Percentiles rank a stretch among this genome's conserved stretches.
phyloP scores from a whole-genome alignment of 495 filamentous ascomycete genomes.

The Hypomontagnella monticulosa region DNA sequence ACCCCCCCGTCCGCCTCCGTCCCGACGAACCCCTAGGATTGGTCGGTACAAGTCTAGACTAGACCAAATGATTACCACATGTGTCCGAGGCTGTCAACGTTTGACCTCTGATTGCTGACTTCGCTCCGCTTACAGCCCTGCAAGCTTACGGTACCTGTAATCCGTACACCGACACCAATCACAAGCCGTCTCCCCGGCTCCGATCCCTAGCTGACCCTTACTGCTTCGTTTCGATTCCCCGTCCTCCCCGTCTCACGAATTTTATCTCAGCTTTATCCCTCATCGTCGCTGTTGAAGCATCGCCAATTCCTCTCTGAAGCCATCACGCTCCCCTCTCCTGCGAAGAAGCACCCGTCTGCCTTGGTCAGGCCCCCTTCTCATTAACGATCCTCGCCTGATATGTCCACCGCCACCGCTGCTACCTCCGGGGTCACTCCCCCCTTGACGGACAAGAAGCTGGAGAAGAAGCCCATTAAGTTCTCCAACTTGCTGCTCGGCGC shows the following conservation, averaged over 20 bases:
- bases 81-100: slow-evolving; percentile 29
- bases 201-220: slow-evolving; percentile 17
- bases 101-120: slow-evolving; percentile 27
- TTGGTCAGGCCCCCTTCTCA: slow-evolving; percentile 88
- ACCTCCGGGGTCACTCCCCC: slow-evolving; percentile 64
- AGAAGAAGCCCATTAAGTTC: slow-evolving; percentile 99
- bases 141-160: slow-evolving; percentile 33
- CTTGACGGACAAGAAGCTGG: slow-evolving; percentile 63
- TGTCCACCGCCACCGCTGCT: slow-evolving; percentile 67
- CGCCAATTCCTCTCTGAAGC: slow-evolving; percentile 13
- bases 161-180: slow-evolving; percentile 37
- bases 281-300: slow-evolving; percentile 18
- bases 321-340: slow-evolving; percentile 49
- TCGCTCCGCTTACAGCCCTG: slow-evolving; percentile 10
- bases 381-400: slow-evolving; percentile 57
- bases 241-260: slow-evolving; percentile 27
- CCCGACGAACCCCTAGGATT: slow-evolving; percentile 1
- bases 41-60: slow-evolving; percentile 13
- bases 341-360: slow-evolving; percentile 87
- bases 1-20: slow-evolving; percentile 11
- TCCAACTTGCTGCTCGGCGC: slow-evolving; percentile 97
- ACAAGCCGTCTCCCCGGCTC: slow-evolving; percentile 27
- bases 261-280: slow-evolving; percentile 21
- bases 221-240: slow-evolving; percentile 12
- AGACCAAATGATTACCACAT: slow-evolving; percentile 30